These are phyloP conservation scores for Geranium brycei DNA, from an alignment of 345 rosid genomes.

Conservation along the genomic window DNA sequence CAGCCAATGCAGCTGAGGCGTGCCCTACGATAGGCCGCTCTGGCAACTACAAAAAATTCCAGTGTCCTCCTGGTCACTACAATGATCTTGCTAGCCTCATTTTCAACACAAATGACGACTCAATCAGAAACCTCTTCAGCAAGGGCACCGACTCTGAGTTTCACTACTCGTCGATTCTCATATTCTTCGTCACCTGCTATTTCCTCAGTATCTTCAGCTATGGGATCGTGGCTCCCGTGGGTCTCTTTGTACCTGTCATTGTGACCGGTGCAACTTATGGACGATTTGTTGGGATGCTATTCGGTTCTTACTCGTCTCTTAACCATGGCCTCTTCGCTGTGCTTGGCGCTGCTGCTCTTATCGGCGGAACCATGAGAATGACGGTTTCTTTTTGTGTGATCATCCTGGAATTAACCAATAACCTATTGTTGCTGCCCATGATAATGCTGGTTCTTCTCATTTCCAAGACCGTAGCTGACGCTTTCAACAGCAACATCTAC, in stretches of 20 bases:
- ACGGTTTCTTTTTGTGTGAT: constrained; percentile 84
- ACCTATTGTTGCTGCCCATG: constrained; percentile 69
- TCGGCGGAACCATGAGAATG: constrained; percentile 93
- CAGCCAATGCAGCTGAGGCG: constrained; percentile 48
- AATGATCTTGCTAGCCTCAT: constrained; percentile 94
- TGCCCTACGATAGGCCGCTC: constrained; percentile 92
- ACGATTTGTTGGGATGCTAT: constrained; percentile 65
- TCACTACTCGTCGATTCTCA: constrained; percentile 44
- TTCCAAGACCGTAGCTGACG: constrained; percentile 91
- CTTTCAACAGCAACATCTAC: constrained; percentile 65
- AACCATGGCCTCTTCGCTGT: constrained; percentile 82
- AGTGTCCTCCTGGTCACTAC: constrained; percentile 65
- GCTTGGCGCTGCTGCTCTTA: constrained; percentile 85
- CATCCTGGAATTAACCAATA: constrained; percentile 77
- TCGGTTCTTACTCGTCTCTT: constrained; percentile 44
- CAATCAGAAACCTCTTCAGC: constrained; percentile 88
- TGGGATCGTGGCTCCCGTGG: constrained; percentile 76
- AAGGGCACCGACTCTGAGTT: constrained; percentile 64
- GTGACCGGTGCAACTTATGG: constrained; percentile 89
- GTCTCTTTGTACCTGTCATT: constrained; percentile 85
- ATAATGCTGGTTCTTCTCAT: constrained; percentile 87
- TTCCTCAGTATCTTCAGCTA: constrained; percentile 66
- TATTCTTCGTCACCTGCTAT: constrained; percentile 67
- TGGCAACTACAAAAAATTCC: constrained; percentile 91
- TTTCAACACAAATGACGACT: constrained; percentile 87